Percentiles rank a stretch among this genome's conserved stretches.
These are phyloP conservation scores for Hygrophorus russula DNA, from an alignment of 768 basidiomycete species.

Conservation along the genomic window DNA sequence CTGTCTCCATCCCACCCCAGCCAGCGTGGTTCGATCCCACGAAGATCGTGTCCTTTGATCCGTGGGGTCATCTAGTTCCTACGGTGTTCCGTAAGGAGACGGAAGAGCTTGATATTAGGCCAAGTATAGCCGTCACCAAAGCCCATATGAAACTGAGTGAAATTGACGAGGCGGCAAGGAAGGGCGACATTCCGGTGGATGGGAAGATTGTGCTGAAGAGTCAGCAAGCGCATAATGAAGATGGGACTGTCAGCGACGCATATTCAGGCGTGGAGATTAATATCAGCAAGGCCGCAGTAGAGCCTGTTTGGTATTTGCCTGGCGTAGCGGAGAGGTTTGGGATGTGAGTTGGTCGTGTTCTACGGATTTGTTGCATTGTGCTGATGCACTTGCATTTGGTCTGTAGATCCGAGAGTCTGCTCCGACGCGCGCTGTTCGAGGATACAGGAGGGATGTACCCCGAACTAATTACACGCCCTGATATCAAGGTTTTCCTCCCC, in stretches of 20 bases:
- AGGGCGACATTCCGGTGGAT: slow-evolving; percentile 66
- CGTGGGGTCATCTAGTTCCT: slow-evolving; percentile 84
- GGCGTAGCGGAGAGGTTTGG: slow-evolving; percentile 91
- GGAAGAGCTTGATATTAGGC: slow-evolving; percentile 71
- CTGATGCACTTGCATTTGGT: neutral
- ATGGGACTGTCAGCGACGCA: slow-evolving; percentile 44
- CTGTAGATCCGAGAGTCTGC: slow-evolving; percentile 63
- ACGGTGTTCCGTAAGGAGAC: slow-evolving; percentile 53
- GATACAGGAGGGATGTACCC: slow-evolving; percentile 96
- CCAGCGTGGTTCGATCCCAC: slow-evolving; percentile 62
- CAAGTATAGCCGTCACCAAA: slow-evolving; percentile 87
- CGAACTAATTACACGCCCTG: slow-evolving; percentile 88
- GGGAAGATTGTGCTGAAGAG: slow-evolving; percentile 74
- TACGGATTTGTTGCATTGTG: neutral
- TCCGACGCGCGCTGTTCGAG: slow-evolving; percentile 90
- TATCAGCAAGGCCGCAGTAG: slow-evolving; percentile 89
- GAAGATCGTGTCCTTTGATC: slow-evolving; percentile 90
- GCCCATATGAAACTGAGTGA: slow-evolving; percentile 94
- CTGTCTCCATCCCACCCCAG: slow-evolving; percentile 66
- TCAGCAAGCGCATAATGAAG: slow-evolving; percentile 47
- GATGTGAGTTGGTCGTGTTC: slow-evolving; percentile 44
- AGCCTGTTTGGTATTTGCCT: slow-evolving; percentile 94
- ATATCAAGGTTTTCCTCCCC: slow-evolving; percentile 92
- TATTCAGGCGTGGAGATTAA: slow-evolving; percentile 79
- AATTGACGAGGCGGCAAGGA: slow-evolving; percentile 69